Evolutionary conservation across 2,329 filamentous ascomycete genomes (phyloP).

Genomic region (Fusarium sarcochroum): DNA sequence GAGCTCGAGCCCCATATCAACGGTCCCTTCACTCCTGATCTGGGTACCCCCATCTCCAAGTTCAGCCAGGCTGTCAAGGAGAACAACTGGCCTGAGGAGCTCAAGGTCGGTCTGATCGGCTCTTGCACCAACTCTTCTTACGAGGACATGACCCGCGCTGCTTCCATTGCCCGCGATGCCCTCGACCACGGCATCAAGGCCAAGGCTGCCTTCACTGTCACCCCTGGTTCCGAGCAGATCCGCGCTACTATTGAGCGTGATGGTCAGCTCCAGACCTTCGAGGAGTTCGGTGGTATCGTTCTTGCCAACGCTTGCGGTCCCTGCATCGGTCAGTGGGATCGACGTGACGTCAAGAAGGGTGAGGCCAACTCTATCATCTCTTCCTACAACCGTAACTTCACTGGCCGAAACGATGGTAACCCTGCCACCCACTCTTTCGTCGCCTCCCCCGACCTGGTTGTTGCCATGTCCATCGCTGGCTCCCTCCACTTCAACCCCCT

Average conservation of each 20-base stretch:
- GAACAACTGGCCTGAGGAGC: slow-evolving; percentile 90
- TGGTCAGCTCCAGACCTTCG: slow-evolving; percentile 87
- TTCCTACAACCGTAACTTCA: slow-evolving; percentile 99
- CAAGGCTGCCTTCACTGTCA: slow-evolving; percentile 93
- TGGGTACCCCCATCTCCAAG: slow-evolving; percentile 90
- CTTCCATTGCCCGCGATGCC: slow-evolving; percentile 93
- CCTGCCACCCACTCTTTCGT: slow-evolving; percentile 95
- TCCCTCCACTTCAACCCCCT: slow-evolving; percentile 94
- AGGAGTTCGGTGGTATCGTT: slow-evolving; percentile 86
- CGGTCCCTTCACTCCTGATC: slow-evolving; percentile 94
- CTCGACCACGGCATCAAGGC: slow-evolving; percentile 90
- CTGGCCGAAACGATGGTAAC: slow-evolving; percentile 96
- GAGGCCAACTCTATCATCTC: slow-evolving; percentile 97
- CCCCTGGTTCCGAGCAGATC: slow-evolving; percentile 96
- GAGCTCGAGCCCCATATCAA: slow-evolving; percentile 96
- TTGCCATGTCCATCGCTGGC: slow-evolving; percentile 87
- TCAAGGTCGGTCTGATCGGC: slow-evolving; percentile 94
- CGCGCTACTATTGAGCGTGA: slow-evolving; percentile 93
- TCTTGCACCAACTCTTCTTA: slow-evolving; percentile 99
- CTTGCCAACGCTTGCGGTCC: slow-evolving; percentile 96
- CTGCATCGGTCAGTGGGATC: slow-evolving; percentile 97
- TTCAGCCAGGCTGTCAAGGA: slow-evolving; percentile 88
- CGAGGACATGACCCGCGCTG: slow-evolving; percentile 97
- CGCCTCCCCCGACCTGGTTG: slow-evolving; percentile 89
- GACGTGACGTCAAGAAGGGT: slow-evolving; percentile 93